Percentiles rank a stretch among this genome's conserved stretches.
Evolutionary conservation across 257 asterid species (phyloP).

Genomic region (Capsicum chinense): DNA sequence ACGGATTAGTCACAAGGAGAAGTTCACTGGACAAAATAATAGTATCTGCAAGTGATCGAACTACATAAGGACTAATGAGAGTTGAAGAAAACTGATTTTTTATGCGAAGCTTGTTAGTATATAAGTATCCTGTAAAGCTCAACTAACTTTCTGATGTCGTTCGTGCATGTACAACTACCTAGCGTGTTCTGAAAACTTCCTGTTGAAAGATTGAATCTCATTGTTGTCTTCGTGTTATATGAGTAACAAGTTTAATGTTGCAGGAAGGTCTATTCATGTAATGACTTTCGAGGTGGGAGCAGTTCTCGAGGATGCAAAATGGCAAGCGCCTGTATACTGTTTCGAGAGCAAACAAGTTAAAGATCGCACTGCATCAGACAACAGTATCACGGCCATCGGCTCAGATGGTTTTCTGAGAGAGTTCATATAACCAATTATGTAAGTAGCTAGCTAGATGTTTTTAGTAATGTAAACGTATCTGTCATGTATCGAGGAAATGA

Average conservation of each 20-base stretch:
- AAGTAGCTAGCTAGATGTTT: slow-evolving; percentile 2
- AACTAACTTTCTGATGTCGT: neutral
- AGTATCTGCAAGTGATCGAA: neutral
- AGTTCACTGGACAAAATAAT: neutral
- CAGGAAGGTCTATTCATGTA: slow-evolving; percentile 83
- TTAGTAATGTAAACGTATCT: neutral
- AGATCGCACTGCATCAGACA: neutral
- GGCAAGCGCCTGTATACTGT: slow-evolving; percentile 86
- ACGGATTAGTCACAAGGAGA: neutral
- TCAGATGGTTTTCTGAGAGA: neutral
- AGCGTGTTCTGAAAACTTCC: neutral
- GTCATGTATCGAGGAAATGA: neutral
- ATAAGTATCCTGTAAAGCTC: neutral
- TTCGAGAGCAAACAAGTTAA: slow-evolving; percentile 43
- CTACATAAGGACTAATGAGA: neutral
- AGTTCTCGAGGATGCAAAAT: slow-evolving; percentile 69
- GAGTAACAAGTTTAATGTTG: slow-evolving; percentile 26
- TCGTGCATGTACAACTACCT: neutral
- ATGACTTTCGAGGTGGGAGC: slow-evolving; percentile 93
- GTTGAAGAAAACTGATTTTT: neutral
- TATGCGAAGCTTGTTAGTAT: neutral
- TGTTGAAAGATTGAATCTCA: neutral
- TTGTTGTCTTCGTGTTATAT: neutral
- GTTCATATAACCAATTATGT: neutral
- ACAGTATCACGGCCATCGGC: neutral